Evolutionary conservation across 805 yeast species (phyloP).

Genomic region (Candida loeiensis): DNA sequence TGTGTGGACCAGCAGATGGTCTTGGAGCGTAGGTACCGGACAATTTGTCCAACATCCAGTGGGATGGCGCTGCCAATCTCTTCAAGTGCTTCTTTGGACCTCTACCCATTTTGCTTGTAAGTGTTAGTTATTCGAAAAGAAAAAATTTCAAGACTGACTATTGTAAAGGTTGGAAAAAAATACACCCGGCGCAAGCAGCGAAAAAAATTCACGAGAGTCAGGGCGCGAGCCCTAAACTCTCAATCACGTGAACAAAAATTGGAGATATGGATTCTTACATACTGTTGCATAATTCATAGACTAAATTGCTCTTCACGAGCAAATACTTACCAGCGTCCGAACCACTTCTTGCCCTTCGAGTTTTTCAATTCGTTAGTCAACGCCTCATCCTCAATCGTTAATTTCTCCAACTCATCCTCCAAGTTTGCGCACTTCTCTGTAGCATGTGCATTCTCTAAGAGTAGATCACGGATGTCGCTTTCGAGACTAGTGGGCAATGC

Average conservation of each 20-base stretch:
- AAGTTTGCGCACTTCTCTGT: constrained; percentile 36
- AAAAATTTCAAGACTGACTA: neutral
- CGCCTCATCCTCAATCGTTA: constrained; percentile 25
- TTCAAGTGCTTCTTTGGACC: constrained; percentile 52
- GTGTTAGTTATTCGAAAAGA: constrained; percentile 4
- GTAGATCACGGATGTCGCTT: constrained; percentile 31
- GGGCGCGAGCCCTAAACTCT: neutral
- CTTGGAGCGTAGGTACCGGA: constrained; percentile 36
- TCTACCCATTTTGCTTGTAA: constrained; percentile 58
- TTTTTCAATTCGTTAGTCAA: constrained; percentile 22
- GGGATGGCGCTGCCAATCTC: constrained; percentile 37
- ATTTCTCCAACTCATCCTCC: constrained; percentile 33
- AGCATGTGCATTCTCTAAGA: constrained; percentile 35
- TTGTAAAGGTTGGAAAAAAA: neutral
- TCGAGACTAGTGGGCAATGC: constrained; percentile 36
- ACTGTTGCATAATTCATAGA: no score
- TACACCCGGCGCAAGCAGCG: neutral
- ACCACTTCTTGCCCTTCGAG: constrained; percentile 27
- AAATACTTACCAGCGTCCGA: constrained; percentile 22
- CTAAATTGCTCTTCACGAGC: no score
- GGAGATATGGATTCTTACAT: no score
- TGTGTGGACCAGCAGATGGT: constrained; percentile 34
- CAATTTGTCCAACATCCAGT: constrained; percentile 38
- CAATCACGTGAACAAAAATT: neutral
- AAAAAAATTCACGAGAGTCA: neutral